A percentile compares a stretch with the other conserved stretches of the same genome.
These are phyloP conservation scores for Wilhelminamyces savonicus DNA, from an alignment of 805 yeast species.

Conservation along the genomic window DNA sequence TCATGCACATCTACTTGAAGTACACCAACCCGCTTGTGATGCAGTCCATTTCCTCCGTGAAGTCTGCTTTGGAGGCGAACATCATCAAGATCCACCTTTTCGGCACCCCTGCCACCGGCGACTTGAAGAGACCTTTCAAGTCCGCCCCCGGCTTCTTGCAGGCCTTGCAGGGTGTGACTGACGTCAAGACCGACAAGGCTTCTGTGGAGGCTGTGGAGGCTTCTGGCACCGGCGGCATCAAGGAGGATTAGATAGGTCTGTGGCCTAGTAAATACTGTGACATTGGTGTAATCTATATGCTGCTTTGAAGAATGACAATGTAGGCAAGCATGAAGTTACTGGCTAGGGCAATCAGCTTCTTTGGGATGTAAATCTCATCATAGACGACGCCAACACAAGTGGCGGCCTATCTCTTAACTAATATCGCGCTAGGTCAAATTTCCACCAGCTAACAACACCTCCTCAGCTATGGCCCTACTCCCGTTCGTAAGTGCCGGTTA, in stretches of 20 bases:
- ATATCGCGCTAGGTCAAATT: too few relatives aligned
- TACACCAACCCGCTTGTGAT: constrained; percentile 94
- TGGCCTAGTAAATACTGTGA: too few relatives aligned
- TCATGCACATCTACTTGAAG: constrained; percentile 97
- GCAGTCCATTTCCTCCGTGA: constrained; percentile 88
- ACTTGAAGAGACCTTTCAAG: constrained; percentile 94
- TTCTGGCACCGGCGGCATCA: constrained; percentile 82
- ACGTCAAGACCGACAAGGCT: constrained; percentile 77
- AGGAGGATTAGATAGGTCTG: constrained; percentile 56
- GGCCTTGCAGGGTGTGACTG: constrained; percentile 55
- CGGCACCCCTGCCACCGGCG: constrained; percentile 78
- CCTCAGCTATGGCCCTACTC: too few relatives aligned
- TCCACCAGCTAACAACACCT: too few relatives aligned
- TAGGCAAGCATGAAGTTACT: too few relatives aligned
- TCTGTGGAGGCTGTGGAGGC: constrained; percentile 79
- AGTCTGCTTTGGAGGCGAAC: constrained; percentile 84
- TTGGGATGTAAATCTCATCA: too few relatives aligned
- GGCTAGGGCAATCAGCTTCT: too few relatives aligned
- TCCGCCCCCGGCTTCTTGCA: constrained; percentile 49
- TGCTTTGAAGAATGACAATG: too few relatives aligned
- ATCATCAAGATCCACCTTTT: constrained; percentile 87
- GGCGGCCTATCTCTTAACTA: too few relatives aligned
- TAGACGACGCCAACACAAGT: too few relatives aligned
- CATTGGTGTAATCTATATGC: too few relatives aligned
- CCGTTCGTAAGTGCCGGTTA: too few relatives aligned